Evolutionary conservation across 148 eudicot genomes (phyloP).

Genomic region (Chenopodium suecicum): DNA sequence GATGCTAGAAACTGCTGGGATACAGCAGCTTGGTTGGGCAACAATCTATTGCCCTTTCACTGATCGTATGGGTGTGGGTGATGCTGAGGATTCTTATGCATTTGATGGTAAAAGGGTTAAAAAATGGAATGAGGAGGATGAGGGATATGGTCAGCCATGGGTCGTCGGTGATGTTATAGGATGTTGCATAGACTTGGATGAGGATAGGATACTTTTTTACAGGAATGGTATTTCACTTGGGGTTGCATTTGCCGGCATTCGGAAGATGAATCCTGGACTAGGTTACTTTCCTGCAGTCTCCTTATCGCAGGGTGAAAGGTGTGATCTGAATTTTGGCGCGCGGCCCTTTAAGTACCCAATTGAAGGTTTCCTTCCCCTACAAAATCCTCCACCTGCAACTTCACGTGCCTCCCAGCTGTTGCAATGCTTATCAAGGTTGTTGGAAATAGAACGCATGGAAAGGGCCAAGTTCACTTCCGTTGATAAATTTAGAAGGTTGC

Average conservation of each 20-base stretch:
- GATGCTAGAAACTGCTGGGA: conserved; percentile 79
- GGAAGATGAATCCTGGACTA: conserved; percentile 74
- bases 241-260: conserved; percentile 72
- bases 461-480: conserved; percentile 56
- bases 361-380: conserved; percentile 73
- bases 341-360: conserved; percentile 80
- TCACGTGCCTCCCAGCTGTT: conserved; percentile 50
- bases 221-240: conserved; percentile 88
- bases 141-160: conserved; percentile 84
- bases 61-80: conserved; percentile 93
- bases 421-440: conserved; percentile 66
- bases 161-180: conserved; percentile 95
- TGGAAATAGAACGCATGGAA: conserved; percentile 62
- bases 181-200: conserved; percentile 85
- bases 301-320: conserved; percentile 87
- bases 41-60: conserved; percentile 82
- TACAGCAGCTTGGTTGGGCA: conserved; percentile 97
- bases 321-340: conserved; percentile 87
- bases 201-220: conserved; percentile 58
- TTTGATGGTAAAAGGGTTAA: conserved; percentile 86
- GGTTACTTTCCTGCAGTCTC: conserved; percentile 94
- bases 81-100: conserved; percentile 96
- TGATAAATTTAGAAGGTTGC: conserved; percentile 76
- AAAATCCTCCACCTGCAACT: conserved; percentile 51
- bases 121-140: conserved; percentile 83